Conservation (phyloP, 345 rosid species). For the Noccaea caerulescens region DNA sequence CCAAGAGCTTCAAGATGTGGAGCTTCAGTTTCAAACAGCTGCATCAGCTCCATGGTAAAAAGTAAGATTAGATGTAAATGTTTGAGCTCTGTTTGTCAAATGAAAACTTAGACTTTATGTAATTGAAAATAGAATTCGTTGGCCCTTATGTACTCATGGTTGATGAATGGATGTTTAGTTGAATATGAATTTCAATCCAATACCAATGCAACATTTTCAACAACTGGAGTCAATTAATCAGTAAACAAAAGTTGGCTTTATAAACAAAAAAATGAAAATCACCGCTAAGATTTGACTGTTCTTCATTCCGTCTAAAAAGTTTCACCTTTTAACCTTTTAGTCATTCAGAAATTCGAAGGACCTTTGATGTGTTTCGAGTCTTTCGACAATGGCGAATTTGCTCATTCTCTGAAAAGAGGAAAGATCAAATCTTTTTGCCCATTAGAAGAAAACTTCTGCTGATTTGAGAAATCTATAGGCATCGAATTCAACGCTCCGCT, state of each 20-base stretch:
- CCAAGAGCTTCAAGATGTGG: conserved; percentile 29
- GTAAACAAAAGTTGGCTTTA: no score
- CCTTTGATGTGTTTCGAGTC: background rate
- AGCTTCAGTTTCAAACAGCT: conserved; percentile 39
- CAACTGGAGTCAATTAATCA: no score
- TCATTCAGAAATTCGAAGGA: background rate
- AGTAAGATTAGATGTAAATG: conserved; percentile 22
- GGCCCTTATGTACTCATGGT: background rate
- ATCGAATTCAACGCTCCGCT: background rate
- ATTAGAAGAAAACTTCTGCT: background rate
- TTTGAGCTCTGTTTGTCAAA: background rate
- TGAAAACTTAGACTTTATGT: background rate
- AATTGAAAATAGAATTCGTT: background rate
- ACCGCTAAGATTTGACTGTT: no score
- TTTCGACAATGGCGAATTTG: conserved; percentile 11
- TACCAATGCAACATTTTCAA: no score
- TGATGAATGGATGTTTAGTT: no score
- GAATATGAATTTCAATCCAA: no score
- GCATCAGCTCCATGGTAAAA: conserved; percentile 55
- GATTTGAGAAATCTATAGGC: background rate
- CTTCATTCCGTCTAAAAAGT: no score
- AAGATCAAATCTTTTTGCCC: background rate
- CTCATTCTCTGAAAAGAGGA: background rate
- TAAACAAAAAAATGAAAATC: no score
- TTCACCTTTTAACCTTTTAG: no score